Conservation (phyloP, 495 filamentous ascomycete genomes). For the Trichoderma parareesei region DNA sequence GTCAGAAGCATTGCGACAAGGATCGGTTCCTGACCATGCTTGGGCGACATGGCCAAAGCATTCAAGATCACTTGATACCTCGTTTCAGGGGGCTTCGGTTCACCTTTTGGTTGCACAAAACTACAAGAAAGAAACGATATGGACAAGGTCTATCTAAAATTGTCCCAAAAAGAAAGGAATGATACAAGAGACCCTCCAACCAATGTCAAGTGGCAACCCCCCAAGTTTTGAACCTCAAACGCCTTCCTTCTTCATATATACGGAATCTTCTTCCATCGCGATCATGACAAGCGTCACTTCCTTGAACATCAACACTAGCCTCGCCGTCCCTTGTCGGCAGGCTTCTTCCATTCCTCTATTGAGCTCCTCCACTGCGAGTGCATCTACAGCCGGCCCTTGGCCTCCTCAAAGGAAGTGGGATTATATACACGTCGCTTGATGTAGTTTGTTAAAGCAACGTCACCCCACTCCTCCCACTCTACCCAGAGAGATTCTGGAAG, state of each 20-base stretch:
- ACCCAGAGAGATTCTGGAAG: conserved; percentile 62
- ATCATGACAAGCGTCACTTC: background rate
- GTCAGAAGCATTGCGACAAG: too few species aligned
- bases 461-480: conserved; percentile 77
- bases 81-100: too few species aligned
- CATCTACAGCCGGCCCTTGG: background rate
- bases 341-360: background rate
- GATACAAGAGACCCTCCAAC: background rate
- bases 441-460: conserved; percentile 67
- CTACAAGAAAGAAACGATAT: background rate
- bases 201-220: background rate
- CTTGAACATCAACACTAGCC: background rate
- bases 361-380: background rate
- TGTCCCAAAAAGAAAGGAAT: background rate
- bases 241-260: background rate
- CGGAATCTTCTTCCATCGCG: background rate
- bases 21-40: too few species aligned
- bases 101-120: too few species aligned
- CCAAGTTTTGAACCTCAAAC: background rate
- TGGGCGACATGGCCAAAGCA: too few species aligned
- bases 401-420: conserved; percentile 32
- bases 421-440: conserved; percentile 80
- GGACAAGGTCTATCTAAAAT: background rate
- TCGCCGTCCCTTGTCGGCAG: background rate
- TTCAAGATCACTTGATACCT: too few species aligned